Percentiles rank a stretch among this genome's conserved stretches.
These are phyloP conservation scores for Urochloa ruziziensis DNA, from an alignment of 176 grass and related monocot genomes.

Conservation along the genomic window DNA sequence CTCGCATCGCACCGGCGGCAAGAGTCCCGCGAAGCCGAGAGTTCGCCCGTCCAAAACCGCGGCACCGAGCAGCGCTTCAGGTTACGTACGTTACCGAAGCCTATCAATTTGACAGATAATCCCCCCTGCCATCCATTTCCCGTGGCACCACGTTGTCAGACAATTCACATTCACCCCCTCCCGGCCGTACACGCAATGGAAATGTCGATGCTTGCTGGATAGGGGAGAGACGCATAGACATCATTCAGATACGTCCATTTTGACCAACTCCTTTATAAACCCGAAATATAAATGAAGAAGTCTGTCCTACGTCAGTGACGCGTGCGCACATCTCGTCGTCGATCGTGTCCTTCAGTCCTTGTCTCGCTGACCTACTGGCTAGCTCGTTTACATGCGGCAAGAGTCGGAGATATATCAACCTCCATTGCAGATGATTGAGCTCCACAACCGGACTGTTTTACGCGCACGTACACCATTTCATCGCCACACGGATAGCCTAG, in stretches of 20 bases:
- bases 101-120: too few species aligned
- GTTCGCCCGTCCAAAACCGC: background rate
- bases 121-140: too few species aligned
- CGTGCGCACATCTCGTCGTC: background rate
- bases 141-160: too few species aligned
- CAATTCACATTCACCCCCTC: too few species aligned
- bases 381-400: background rate
- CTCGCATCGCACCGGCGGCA: too few species aligned
- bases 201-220: background rate
- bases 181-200: background rate
- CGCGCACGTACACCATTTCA: background rate
- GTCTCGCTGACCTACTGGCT: background rate
- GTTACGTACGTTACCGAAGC: too few species aligned
- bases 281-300: background rate
- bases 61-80: background rate
- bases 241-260: background rate
- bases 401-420: background rate
- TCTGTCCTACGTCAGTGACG: background rate
- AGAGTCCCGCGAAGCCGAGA: background rate
- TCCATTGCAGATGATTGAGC: background rate
- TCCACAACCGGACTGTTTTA: too few species aligned
- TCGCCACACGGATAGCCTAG: background rate
- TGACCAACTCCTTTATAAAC: background rate
- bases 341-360: background rate
- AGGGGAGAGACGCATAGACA: too few species aligned